Evolutionary conservation across 2,329 filamentous ascomycete genomes (phyloP).

Genomic region (Sodiomyces alkalinus): DNA sequence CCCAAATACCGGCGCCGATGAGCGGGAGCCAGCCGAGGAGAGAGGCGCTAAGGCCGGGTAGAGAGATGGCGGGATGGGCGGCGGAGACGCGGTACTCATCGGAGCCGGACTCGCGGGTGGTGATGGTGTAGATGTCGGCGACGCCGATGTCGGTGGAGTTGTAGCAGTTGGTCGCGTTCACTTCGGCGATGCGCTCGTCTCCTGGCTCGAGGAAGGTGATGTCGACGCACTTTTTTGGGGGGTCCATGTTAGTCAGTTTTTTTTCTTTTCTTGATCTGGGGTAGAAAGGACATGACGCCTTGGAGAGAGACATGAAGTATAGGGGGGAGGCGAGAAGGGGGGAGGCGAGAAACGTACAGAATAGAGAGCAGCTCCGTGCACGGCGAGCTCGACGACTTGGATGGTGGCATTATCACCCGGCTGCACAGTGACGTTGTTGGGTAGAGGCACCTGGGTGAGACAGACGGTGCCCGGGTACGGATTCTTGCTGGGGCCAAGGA

Average conservation of each 20-base stretch:
- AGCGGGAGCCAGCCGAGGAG: slow-evolving; percentile 28
- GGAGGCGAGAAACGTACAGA: slow-evolving; percentile 39
- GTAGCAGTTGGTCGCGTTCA: slow-evolving; percentile 75
- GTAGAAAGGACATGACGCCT: too few species aligned
- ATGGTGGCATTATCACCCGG: slow-evolving; percentile 84
- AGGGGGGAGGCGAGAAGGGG: not conserved
- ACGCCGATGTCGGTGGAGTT: slow-evolving; percentile 70
- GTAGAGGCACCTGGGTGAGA: slow-evolving; percentile 76
- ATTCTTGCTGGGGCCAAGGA: slow-evolving; percentile 65
- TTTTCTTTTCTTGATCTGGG: too few species aligned
- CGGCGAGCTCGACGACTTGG: slow-evolving; percentile 68
- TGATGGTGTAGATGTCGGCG: slow-evolving; percentile 59
- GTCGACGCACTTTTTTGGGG: slow-evolving; percentile 81
- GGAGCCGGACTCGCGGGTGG: slow-evolving; percentile 26
- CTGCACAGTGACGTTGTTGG: slow-evolving; percentile 52
- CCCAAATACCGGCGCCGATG: slow-evolving; percentile 20
- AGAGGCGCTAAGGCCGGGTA: slow-evolving; percentile 7
- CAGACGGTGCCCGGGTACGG: slow-evolving; percentile 85
- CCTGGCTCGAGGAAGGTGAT: slow-evolving; percentile 76
- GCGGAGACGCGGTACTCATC: slow-evolving; percentile 17
- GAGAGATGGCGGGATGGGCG: slow-evolving; percentile 14
- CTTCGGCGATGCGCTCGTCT: slow-evolving; percentile 49
- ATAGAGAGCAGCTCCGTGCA: slow-evolving; percentile 72
- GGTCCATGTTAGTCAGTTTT: slow-evolving; percentile 2
- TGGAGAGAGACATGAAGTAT: not conserved